Percentiles rank a stretch among this genome's conserved stretches.
Evolutionary conservation across 176 grass and related monocot genomes (phyloP).

Genomic region (Tillandsia fasciculata): DNA sequence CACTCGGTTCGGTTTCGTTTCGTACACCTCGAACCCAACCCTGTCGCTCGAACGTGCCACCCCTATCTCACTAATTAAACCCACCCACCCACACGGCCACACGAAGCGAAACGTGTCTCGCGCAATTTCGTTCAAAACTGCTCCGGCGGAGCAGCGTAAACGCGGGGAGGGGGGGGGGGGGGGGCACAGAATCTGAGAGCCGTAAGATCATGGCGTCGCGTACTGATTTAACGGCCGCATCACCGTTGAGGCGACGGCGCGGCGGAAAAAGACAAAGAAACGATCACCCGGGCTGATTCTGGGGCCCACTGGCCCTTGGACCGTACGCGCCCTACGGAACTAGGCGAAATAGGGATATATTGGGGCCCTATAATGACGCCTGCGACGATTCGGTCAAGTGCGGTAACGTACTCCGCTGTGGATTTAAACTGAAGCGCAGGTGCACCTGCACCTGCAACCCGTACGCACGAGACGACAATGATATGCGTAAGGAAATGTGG

Average conservation of each 20-base stretch:
- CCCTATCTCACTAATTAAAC: background rate
- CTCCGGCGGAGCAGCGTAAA: background rate
- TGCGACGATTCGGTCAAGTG: background rate
- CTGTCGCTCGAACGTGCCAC: too few relatives aligned
- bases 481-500: too few relatives aligned
- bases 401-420: background rate
- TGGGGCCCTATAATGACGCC: background rate
- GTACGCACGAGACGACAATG: too few relatives aligned
- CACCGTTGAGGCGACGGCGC: background rate
- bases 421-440: background rate
- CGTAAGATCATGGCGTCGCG: background rate
- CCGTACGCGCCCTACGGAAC: background rate
- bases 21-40: too few relatives aligned
- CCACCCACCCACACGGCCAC: background rate
- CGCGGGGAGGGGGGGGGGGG: background rate
- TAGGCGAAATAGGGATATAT: background rate
- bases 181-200: background rate
- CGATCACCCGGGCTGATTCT: background rate
- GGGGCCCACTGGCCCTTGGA: background rate
- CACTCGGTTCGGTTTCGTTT: too few relatives aligned
- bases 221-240: background rate
- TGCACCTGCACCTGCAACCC: too few relatives aligned
- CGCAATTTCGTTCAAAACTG: background rate
- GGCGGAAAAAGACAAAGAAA: background rate
- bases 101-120: background rate